Evolutionary conservation across 441 rosid genomes (phyloP), one percentile per base, ranked within the genome.

Genomic region (Pelargonium cotyledonis): DNA sequence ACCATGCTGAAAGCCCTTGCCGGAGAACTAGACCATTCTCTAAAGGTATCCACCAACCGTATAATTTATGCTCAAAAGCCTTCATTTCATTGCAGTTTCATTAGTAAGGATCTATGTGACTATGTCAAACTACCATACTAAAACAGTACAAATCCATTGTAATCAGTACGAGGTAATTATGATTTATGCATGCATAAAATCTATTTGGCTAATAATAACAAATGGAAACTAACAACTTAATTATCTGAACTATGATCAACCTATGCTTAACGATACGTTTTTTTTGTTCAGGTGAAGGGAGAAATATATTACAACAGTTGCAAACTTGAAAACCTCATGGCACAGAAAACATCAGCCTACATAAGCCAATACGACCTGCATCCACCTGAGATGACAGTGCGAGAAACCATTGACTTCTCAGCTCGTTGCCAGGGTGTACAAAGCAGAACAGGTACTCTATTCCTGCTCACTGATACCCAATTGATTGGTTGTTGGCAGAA

Each of bases 301-400:
- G 76, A 82, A 65, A 71, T 84, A 64, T 65, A 75, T 62, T 80
- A 80, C 74, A 84, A 84, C 46, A 85, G 88, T 8, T 72, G 77
- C 74, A 62, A 41, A 64, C 69, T 86, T 43, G 76, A 82, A 23
- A 88, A 86, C 76, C 85, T 84, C 70, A 75, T 76, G 75, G 83
- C 86, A 21, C 84, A 79, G 67, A 86, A 80, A 76, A 84, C 86
- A 11, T 84, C 89, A 11, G 85, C 85, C 2, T 89, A 89, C 69
- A 76, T 89, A 38, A 85, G 95, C 75, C 95, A 85, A 72, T 64
- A 80, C 57, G 96, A 89, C 55, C 73, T 82, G 14, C 89, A 89
- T 68, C 81, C 82, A 16, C 83, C 89, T 41, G 92, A 91, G 65
- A 74, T 87, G 80, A 87, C 89, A 41, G 92, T 84, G 18, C 80